Evolutionary conservation across 352 stramenopile species (phyloP).

Genomic region (Plasmopara muralis): DNA sequence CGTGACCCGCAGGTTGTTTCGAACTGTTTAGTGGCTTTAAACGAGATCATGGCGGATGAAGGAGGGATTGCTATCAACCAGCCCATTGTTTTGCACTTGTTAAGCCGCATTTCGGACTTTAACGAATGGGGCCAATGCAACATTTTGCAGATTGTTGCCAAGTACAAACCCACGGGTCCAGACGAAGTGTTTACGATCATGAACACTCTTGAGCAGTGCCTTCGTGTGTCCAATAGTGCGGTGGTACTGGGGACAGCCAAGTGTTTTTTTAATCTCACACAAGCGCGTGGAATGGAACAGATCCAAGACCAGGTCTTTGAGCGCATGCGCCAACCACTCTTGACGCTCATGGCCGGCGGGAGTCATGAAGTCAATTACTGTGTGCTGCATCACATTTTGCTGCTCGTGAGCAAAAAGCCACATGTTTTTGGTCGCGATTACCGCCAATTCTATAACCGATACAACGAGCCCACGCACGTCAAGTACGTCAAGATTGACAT

Average conservation of each 20-base stretch:
- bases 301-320: slow-evolving; percentile 87
- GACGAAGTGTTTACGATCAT: slow-evolving; percentile 98
- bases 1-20: slow-evolving; percentile 95
- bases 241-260: slow-evolving; percentile 96
- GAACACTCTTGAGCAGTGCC: slow-evolving; percentile 93
- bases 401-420: slow-evolving; percentile 92
- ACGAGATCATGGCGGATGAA: slow-evolving; percentile 97
- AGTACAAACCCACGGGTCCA: slow-evolving; percentile 92
- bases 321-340: slow-evolving; percentile 92
- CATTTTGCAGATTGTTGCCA: slow-evolving; percentile 91
- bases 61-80: slow-evolving; percentile 97
- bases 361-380: slow-evolving; percentile 92
- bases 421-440: slow-evolving; percentile 97
- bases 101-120: slow-evolving; percentile 98
- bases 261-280: slow-evolving; percentile 96
- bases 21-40: slow-evolving; percentile 96
- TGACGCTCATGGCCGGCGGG: slow-evolving; percentile 96
- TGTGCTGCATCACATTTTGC: slow-evolving; percentile 95
- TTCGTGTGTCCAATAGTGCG: slow-evolving; percentile 93
- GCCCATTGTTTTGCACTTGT: slow-evolving; percentile 95
- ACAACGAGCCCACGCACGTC: slow-evolving; percentile 97
- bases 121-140: slow-evolving; percentile 98
- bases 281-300: slow-evolving; percentile 74
- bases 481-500: slow-evolving; percentile 98
- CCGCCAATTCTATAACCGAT: slow-evolving; percentile 96